Conservation (phyloP, 2,329 filamentous ascomycete species). For the Calonectria fujianensis region DNA sequence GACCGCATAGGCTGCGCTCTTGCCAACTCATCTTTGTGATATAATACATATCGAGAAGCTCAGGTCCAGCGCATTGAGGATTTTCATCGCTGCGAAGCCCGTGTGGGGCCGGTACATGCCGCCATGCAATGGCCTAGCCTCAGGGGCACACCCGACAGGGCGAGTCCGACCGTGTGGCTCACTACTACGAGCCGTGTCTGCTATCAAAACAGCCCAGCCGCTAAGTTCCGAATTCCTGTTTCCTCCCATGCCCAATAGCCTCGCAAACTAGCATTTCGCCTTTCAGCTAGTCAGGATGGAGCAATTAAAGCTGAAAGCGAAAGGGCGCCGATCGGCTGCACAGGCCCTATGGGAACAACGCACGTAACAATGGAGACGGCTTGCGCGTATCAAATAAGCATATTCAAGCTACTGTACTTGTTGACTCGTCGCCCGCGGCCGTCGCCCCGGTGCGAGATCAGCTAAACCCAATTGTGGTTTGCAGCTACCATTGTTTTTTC, state of each 20-base stretch:
- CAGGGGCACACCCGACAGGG: constrained; percentile 20
- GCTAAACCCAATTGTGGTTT: neutral
- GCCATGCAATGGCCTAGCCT: constrained; percentile 10
- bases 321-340: neutral
- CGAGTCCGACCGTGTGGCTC: neutral
- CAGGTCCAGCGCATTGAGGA: neutral
- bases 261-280: neutral
- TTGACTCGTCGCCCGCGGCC: neutral
- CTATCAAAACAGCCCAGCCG: neutral
- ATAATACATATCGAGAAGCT: neutral
- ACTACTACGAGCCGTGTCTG: neutral
- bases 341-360: constrained; percentile 3
- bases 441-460: neutral
- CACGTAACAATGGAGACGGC: constrained; percentile 16
- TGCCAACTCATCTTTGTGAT: neutral
- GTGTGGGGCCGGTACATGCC: constrained; percentile 9
- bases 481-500: neutral
- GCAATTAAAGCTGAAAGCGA: constrained; percentile 11
- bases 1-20: neutral
- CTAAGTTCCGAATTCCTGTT: constrained; percentile 6
- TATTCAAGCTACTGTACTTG: neutral
- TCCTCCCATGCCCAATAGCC: neutral
- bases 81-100: neutral
- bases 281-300: neutral
- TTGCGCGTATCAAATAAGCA: constrained; percentile 20